Percentiles rank a stretch among this genome's conserved stretches.
phyloP scores from a whole-genome alignment of 345 rosid genomes.

The Hevea brasiliensis region DNA sequence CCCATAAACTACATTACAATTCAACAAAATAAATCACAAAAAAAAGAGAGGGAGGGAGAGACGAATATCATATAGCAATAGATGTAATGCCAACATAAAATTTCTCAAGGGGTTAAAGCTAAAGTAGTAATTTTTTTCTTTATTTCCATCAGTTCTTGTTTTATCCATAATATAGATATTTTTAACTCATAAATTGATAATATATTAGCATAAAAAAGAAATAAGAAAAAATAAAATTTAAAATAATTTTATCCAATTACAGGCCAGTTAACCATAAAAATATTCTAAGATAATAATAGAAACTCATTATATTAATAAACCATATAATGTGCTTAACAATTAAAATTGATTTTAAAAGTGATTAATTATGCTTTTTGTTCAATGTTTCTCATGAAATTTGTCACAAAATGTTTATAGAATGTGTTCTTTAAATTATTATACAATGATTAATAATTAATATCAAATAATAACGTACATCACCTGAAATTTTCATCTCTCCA shows the following conservation, averaged over 20 bases:
- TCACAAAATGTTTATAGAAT: neutral
- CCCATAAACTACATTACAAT: too few species aligned
- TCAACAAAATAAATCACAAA: too few species aligned
- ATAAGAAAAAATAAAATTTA: neutral
- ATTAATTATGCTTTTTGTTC: neutral
- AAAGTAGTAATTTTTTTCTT: too few species aligned
- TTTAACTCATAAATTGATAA: neutral
- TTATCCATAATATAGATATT: too few species aligned
- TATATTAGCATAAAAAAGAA: neutral
- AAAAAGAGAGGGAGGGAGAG: too few species aligned
- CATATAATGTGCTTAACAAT: neutral
- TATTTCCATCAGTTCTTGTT: neutral
- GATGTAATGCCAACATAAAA: too few species aligned
- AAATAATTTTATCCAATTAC: neutral
- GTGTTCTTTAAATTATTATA: neutral
- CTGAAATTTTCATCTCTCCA: slow-evolving; percentile 55
- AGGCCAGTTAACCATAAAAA: neutral
- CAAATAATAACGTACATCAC: slow-evolving; percentile 27
- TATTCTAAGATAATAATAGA: neutral
- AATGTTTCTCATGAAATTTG: neutral
- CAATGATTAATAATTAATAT: neutral
- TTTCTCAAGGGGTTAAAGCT: too few species aligned
- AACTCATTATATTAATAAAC: neutral
- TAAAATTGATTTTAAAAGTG: neutral
- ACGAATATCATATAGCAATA: too few species aligned